Conservation (phyloP, 306 rosid species). For the Chamaecrista fasciculata region DNA sequence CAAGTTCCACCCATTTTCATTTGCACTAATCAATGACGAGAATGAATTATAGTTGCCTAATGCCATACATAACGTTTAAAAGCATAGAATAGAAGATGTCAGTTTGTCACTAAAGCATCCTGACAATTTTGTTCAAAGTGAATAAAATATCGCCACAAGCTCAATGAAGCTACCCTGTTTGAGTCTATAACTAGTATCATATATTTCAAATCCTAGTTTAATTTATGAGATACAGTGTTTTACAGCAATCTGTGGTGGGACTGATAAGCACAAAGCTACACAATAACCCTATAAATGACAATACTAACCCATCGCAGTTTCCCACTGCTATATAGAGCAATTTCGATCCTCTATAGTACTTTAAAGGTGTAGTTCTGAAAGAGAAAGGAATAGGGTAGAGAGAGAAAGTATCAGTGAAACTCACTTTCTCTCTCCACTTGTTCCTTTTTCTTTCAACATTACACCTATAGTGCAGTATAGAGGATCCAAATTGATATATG, state of each 20-base stretch:
- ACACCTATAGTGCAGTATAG: no score
- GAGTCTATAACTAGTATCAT: neutral
- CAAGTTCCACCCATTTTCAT: slow-evolving; percentile 61
- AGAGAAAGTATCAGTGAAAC: no score
- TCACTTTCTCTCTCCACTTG: no score
- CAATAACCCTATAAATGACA: slow-evolving; percentile 6
- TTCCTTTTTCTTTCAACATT: no score
- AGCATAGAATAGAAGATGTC: neutral
- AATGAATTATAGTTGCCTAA: slow-evolving; percentile 26
- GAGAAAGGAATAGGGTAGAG: no score
- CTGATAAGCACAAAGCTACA: slow-evolving; percentile 16
- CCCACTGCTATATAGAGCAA: slow-evolving; percentile 27
- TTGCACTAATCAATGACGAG: slow-evolving; percentile 34
- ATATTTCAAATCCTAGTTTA: neutral
- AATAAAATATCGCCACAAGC: neutral
- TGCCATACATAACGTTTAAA: neutral
- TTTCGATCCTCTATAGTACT: no score
- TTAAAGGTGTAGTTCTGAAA: no score
- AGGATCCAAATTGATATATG: slow-evolving; percentile 18
- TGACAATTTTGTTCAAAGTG: neutral
- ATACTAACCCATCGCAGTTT: slow-evolving; percentile 13
- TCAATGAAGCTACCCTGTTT: neutral
- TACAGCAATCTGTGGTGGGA: neutral
- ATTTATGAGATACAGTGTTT: neutral
- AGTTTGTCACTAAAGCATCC: neutral